Percentiles rank a stretch among this genome's conserved stretches.
Conservation (phyloP, 768 basidiomycete genomes). For the Pholiota microspora region DNA sequence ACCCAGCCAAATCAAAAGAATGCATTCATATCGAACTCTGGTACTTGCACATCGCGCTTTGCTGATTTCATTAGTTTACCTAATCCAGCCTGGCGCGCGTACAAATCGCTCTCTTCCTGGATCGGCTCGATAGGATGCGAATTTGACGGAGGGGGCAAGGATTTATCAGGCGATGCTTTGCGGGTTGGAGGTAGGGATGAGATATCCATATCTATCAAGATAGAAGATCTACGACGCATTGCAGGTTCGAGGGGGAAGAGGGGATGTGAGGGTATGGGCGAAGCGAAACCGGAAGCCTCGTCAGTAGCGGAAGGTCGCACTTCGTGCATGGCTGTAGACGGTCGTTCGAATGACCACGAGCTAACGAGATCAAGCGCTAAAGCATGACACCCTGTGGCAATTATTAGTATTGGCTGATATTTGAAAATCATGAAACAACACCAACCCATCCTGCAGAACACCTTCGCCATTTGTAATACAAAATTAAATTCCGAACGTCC, state of each 20-base stretch:
- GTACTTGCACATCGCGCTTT: constrained; percentile 80
- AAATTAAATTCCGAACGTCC: constrained; percentile 91
- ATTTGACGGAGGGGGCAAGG: constrained; percentile 14
- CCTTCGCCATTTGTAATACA: constrained; percentile 89
- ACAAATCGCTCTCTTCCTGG: constrained; percentile 55
- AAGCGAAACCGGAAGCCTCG: not conserved
- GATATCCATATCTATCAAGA: constrained; percentile 90
- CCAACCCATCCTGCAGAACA: constrained; percentile 94
- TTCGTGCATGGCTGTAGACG: constrained; percentile 40
- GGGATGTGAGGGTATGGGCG: constrained; percentile 25
- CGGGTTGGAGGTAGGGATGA: constrained; percentile 58
- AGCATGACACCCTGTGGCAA: constrained; percentile 76
- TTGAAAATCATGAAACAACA: constrained; percentile 1
- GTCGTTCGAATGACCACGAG: constrained; percentile 90
- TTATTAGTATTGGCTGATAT: constrained; percentile 4
- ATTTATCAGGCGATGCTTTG: constrained; percentile 44
- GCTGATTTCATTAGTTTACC: constrained; percentile 90
- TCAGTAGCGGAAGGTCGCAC: constrained; percentile 1
- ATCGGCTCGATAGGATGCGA: constrained; percentile 31
- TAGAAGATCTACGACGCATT: constrained; percentile 63
- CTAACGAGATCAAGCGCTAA: constrained; percentile 88
- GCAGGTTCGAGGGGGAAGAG: constrained; percentile 50
- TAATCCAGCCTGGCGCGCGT: constrained; percentile 68
- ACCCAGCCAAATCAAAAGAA: constrained; percentile 62
- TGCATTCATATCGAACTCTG: constrained; percentile 84